A percentile compares a stretch with the other conserved stretches of the same genome.
phyloP scores from a whole-genome alignment of 2,329 filamentous ascomycete genomes.

The Sclerotinia borealis region DNA sequence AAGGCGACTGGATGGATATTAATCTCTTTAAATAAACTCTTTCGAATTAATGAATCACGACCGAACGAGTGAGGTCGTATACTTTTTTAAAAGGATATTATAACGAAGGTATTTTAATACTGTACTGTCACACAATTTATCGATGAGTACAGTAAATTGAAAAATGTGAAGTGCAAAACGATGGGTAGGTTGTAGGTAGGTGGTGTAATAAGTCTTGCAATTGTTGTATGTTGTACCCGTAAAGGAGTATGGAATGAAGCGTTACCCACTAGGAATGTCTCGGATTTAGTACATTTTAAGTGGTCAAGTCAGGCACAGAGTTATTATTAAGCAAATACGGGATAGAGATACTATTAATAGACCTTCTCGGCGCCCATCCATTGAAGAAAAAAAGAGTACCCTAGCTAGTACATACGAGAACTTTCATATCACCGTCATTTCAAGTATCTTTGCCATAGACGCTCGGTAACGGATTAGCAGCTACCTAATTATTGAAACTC shows the following conservation, averaged over 20 bases:
- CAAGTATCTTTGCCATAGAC: no score
- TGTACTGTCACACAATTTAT: not conserved
- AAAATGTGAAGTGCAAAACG: not conserved
- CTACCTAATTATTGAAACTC: no score
- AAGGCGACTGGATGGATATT: not conserved
- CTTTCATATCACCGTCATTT: no score
- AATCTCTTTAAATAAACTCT: not conserved
- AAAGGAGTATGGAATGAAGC: slow-evolving; percentile 5
- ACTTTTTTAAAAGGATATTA: not conserved
- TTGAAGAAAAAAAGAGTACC: not conserved
- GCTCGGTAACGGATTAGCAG: no score
- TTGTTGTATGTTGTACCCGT: not conserved
- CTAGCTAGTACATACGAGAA: no score
- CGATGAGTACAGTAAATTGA: not conserved
- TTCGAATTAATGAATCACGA: not conserved
- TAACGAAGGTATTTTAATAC: not conserved
- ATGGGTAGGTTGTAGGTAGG: no score
- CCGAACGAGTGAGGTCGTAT: slow-evolving; percentile 9
- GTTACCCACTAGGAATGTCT: slow-evolving; percentile 4
- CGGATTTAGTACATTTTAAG: not conserved
- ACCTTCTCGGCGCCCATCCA: not conserved
- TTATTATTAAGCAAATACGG: not conserved
- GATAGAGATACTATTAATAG: slow-evolving; percentile 3
- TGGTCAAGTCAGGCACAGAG: not conserved
- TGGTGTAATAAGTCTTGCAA: no score